phyloP scores from a whole-genome alignment of 805 yeast species.

The Ogataea nakhonphanomensis region DNA sequence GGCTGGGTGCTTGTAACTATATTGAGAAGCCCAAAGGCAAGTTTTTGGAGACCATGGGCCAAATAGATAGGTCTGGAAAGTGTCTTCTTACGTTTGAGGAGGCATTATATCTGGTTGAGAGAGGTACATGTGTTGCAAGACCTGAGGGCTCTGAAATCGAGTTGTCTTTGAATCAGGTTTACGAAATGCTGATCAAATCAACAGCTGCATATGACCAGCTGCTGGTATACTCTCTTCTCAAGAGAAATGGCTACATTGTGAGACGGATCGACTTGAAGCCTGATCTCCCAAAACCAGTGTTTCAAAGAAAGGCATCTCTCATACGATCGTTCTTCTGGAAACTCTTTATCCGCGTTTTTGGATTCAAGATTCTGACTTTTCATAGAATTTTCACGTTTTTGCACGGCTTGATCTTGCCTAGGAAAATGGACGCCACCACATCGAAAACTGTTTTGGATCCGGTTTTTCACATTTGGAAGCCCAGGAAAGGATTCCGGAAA shows the following conservation, averaged over 20 bases:
- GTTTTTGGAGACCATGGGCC: conserved; percentile 71
- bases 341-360: background rate
- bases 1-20: conserved; percentile 19
- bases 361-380: background rate
- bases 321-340: background rate
- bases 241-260: conserved; percentile 75
- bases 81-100: conserved; percentile 60
- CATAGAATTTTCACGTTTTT: conserved; percentile 1
- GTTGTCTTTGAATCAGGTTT: conserved; percentile 63
- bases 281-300: background rate
- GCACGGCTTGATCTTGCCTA: conserved; percentile 1
- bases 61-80: conserved; percentile 43
- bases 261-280: conserved; percentile 8
- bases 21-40: conserved; percentile 61
- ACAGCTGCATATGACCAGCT: conserved; percentile 46
- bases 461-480: conserved; percentile 80
- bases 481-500: conserved; percentile 66
- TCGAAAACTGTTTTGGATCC: conserved; percentile 20
- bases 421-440: background rate
- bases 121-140: conserved; percentile 55
- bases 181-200: conserved; percentile 44
- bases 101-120: conserved; percentile 69
- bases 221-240: conserved; percentile 69
- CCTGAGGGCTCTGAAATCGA: conserved; percentile 23
- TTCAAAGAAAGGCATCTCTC: background rate